A percentile compares a stretch with the other conserved stretches of the same genome.
These are phyloP conservation scores for Suhomyces ambrosiae DNA, from an alignment of 1,139 yeast genomes.

Conservation along the genomic window DNA sequence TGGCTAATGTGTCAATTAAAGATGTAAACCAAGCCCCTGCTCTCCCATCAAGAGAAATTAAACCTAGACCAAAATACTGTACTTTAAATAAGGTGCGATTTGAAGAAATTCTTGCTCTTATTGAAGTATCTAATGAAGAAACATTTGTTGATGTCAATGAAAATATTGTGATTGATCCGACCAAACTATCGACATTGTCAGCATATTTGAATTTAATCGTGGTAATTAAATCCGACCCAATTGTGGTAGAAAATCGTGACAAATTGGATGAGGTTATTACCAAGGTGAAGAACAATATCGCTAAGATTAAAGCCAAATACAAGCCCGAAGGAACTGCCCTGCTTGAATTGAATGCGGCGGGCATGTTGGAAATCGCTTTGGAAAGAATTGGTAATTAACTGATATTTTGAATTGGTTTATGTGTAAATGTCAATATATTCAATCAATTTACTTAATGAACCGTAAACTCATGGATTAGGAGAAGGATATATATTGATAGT, in stretches of 20 bases:
- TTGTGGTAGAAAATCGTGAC: slow-evolving; percentile 21
- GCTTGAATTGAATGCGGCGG: slow-evolving; percentile 38
- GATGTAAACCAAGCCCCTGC: slow-evolving; percentile 22
- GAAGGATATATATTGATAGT: too few relatives aligned
- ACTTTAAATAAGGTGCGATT: slow-evolving; percentile 40
- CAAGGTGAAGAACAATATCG: slow-evolving; percentile 19
- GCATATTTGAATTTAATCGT: slow-evolving; percentile 59
- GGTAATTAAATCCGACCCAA: slow-evolving; percentile 36
- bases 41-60: slow-evolving; percentile 19
- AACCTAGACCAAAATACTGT: slow-evolving; percentile 31
- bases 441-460: too few relatives aligned
- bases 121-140: slow-evolving; percentile 34
- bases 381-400: slow-evolving; percentile 31
- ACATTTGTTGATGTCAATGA: slow-evolving; percentile 28
- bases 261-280: slow-evolving; percentile 25
- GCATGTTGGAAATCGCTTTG: slow-evolving; percentile 41
- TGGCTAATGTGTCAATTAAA: slow-evolving; percentile 3
- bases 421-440: too few relatives aligned
- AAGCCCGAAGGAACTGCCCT: slow-evolving; percentile 19
- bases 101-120: slow-evolving; percentile 41
- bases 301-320: slow-evolving; percentile 18
- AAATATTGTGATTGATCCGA: slow-evolving; percentile 22
- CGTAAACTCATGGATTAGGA: too few relatives aligned
- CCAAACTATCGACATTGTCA: slow-evolving; percentile 46
- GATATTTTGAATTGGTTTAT: background rate